Evolutionary conservation across 371 early-diverging fungal genomes (phyloP).

Genomic region (Funneliformis caledonium): DNA sequence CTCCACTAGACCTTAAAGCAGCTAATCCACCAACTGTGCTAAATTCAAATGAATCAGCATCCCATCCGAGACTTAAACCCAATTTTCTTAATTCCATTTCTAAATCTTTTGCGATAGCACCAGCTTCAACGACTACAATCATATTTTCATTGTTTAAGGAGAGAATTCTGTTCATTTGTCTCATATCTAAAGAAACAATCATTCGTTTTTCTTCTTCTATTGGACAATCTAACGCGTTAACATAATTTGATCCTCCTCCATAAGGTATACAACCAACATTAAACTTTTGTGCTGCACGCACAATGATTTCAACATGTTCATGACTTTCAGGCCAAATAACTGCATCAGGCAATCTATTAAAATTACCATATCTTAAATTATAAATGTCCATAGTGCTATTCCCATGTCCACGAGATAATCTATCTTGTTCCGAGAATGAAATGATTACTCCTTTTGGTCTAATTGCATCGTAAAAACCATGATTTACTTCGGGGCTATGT

Average conservation of each 20-base stretch:
- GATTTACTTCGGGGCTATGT: conserved; percentile 16
- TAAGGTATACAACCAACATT: conserved; percentile 30
- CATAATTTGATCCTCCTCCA: conserved; percentile 25
- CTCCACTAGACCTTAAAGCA: neutral
- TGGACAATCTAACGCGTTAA: conserved; percentile 24
- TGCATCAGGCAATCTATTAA: neutral
- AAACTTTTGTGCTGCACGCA: conserved; percentile 5
- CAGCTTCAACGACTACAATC: conserved; percentile 13
- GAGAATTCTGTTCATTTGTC: conserved; percentile 32
- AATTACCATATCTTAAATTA: conserved; percentile 14
- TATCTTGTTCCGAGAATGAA: conserved; percentile 25
- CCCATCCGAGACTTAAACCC: conserved; percentile 20
- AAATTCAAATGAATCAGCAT: conserved; percentile 14
- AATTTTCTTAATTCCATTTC: conserved; percentile 17
- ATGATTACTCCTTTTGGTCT: conserved; percentile 11
- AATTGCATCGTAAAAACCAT: conserved; percentile 26
- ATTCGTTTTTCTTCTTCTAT: conserved; percentile 15
- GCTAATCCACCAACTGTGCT: conserved; percentile 14
- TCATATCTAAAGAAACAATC: conserved; percentile 25
- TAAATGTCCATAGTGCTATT: conserved; percentile 16
- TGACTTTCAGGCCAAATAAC: conserved; percentile 33
- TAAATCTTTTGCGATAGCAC: conserved; percentile 8
- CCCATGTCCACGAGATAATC: conserved; percentile 1
- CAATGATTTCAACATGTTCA: conserved; percentile 8
- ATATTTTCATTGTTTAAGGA: conserved; percentile 25